Base-by-base conservation (phyloP, 495 filamentous ascomycete species). In the Hypoxylon perforatum region DNA sequence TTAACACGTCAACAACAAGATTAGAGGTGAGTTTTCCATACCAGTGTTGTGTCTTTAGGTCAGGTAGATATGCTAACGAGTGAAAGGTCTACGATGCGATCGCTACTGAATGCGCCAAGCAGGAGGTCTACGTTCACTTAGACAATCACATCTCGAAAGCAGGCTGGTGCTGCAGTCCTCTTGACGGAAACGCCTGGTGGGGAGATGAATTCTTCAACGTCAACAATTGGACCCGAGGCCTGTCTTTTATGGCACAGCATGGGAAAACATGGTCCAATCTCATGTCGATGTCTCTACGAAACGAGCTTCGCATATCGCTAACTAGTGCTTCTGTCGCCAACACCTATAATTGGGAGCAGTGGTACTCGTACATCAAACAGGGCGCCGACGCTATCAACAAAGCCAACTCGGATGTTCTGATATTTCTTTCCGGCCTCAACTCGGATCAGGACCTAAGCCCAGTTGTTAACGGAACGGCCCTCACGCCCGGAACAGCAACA, bases 141-240 rank as follows among this genome's bases (percentile, higher is more conserved):
- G 86, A 88, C 63, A 88, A 87, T 60, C 86, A 88, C 52, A 76
- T 87, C 54, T 86, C 83, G 5, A 86, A 83, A 72, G 85, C 82
- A 0, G 75, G 74, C 12, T 88, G 86, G 86, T 87, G 86, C 67
- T 87, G 85, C 60, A 76, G 67, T 17, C 73, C 72, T 11, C 65
- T 72, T 4, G 86, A 88, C 56, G 86, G 85, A 1, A 87, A 87
- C 59, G 70, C 82, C 4, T 88, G 84, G 86, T 87, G 84, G 63
- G 84, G 84, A 15, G 84, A 87, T 49, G 77, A 73, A 0, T 83
- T 80, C 65, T 88, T 88, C 67, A 70, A 84, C 48, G 74, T 78
- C 0, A 68, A 71, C 0, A 85, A 86, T 15, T 87, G 85, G 86
- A 76, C 80, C 33, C 76, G 84, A 12, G 85, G 81, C 6, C 63